These are phyloP conservation scores for Globisporangium solare DNA, from an alignment of 352 stramenopile species.

Conservation along the genomic window DNA sequence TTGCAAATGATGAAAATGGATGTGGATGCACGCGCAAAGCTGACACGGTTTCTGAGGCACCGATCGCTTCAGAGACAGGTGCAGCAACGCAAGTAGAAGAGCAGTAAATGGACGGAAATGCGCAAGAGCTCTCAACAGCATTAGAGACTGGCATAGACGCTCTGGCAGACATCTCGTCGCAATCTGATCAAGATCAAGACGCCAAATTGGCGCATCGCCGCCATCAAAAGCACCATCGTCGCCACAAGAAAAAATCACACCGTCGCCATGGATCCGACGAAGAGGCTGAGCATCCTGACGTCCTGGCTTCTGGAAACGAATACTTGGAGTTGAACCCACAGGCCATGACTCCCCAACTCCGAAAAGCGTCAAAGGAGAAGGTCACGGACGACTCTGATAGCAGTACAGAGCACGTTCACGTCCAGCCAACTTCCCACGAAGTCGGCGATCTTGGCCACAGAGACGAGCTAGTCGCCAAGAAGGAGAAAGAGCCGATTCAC, in stretches of 20 bases:
- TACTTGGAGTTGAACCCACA: too few species aligned
- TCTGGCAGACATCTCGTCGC: neutral
- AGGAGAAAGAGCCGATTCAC: neutral
- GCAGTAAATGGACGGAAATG: too few species aligned
- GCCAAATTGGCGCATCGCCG: neutral
- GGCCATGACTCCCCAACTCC: neutral
- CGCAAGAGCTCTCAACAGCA: too few species aligned
- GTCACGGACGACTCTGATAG: neutral
- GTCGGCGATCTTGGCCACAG: neutral
- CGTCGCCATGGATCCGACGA: neutral
- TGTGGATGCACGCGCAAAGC: too few species aligned
- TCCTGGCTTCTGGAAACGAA: too few species aligned
- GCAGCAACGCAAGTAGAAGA: too few species aligned
- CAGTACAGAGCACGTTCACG: neutral
- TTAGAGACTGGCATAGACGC: neutral
- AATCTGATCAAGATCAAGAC: neutral
- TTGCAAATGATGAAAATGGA: too few species aligned
- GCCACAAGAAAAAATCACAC: conserved; percentile 5
- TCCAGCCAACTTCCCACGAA: neutral
- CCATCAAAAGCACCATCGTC: conserved; percentile 3
- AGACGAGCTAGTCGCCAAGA: conserved; percentile 4
- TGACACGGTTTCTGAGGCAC: too few species aligned
- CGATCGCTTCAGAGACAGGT: too few species aligned
- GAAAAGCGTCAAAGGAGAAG: neutral
- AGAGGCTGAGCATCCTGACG: neutral